Evolutionary conservation across 2,329 filamentous ascomycete genomes (phyloP).

Genomic region (Penicillium concentricum): DNA sequence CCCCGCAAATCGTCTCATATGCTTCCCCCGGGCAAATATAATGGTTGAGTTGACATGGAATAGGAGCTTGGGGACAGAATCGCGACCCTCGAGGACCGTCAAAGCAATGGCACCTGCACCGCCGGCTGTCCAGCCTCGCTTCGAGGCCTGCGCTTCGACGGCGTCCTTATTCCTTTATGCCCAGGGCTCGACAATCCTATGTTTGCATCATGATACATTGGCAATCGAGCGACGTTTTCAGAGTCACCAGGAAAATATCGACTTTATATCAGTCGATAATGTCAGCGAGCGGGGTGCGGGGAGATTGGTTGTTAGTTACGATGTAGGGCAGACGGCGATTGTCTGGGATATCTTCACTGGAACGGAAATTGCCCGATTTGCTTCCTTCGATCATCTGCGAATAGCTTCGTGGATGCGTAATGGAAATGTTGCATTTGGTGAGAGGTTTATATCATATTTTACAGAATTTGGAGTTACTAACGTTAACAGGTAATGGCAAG

Average conservation of each 20-base stretch:
- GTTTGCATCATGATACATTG: conserved; percentile 88
- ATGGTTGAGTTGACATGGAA: conserved; percentile 63
- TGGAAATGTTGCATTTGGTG: conserved; percentile 95
- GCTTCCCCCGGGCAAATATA: neutral
- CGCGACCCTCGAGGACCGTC: conserved; percentile 53
- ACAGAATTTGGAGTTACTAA: conserved; percentile 13
- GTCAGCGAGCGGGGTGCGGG: conserved; percentile 83
- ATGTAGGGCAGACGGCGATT: conserved; percentile 85
- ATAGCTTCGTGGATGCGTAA: conserved; percentile 95
- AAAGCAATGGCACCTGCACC: conserved; percentile 45
- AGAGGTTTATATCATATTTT: conserved; percentile 28
- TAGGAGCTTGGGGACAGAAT: conserved; percentile 60
- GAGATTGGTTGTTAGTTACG: conserved; percentile 86
- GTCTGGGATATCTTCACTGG: conserved; percentile 96
- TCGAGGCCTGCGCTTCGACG: conserved; percentile 87
- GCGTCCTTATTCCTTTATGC: conserved; percentile 88
- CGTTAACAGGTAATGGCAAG: conserved; percentile 73
- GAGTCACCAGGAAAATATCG: conserved; percentile 77
- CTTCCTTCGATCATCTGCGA: conserved; percentile 81
- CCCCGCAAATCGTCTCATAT: neutral
- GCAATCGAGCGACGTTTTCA: conserved; percentile 85
- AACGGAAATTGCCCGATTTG: conserved; percentile 86
- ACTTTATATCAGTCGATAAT: conserved; percentile 84
- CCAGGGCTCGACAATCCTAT: conserved; percentile 76
- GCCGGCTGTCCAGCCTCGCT: conserved; percentile 49